These are phyloP conservation scores for Cladophialophora immunda DNA, from an alignment of 2,329 filamentous ascomycete genomes.

Conservation along the genomic window DNA sequence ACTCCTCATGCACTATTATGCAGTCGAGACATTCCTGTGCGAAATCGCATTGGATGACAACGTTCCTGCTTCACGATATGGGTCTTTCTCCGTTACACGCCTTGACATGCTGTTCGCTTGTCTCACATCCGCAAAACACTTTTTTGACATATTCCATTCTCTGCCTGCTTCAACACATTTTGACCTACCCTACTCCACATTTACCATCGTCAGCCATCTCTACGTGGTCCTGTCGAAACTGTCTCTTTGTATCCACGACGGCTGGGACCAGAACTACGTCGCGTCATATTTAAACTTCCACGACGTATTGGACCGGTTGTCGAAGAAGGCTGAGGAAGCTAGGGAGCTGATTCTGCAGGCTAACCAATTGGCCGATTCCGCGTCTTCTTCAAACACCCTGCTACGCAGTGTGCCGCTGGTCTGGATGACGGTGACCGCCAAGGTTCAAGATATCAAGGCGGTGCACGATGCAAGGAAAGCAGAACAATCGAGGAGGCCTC, in stretches of 20 bases:
- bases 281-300: slow-evolving; percentile 40
- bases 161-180: slow-evolving; percentile 57
- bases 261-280: slow-evolving; percentile 43
- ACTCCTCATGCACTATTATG: slow-evolving; percentile 42
- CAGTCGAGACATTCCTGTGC: slow-evolving; percentile 43
- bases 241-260: slow-evolving; percentile 38
- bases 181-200: slow-evolving; percentile 57
- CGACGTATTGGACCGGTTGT: slow-evolving; percentile 33
- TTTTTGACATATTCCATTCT: slow-evolving; percentile 60
- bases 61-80: slow-evolving; percentile 52
- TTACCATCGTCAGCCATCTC: slow-evolving; percentile 59
- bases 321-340: slow-evolving; percentile 38
- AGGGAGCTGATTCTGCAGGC: slow-evolving; percentile 4
- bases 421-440: slow-evolving; percentile 14
- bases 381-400: not conserved
- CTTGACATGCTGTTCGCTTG: slow-evolving; percentile 62
- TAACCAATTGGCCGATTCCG: not conserved
- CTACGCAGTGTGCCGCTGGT: slow-evolving; percentile 13
- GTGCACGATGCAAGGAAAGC: slow-evolving; percentile 21
- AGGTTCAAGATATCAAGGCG: slow-evolving; percentile 21
- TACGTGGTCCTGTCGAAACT: slow-evolving; percentile 43
- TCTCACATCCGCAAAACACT: slow-evolving; percentile 57
- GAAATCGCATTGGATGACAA: slow-evolving; percentile 44
- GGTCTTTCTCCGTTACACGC: slow-evolving; percentile 49
- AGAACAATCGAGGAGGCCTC: slow-evolving; percentile 1